Base-by-base conservation (phyloP, 2,329 filamentous ascomycete genomes). In the Basipetospora chlamydospora region DNA sequence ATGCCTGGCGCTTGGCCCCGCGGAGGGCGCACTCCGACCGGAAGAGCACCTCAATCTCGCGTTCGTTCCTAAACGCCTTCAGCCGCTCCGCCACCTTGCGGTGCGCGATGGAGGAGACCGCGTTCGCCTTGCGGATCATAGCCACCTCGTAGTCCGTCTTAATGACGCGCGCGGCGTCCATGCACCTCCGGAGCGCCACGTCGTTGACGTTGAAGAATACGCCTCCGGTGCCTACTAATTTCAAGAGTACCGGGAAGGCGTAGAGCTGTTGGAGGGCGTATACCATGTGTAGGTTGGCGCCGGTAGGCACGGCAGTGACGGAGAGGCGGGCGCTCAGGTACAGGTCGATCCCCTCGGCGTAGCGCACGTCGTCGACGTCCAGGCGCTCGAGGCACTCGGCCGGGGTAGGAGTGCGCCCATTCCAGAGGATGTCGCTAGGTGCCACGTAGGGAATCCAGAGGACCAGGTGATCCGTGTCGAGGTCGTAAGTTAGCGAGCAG, bases 121-220 rank as follows among this genome's bases (percentile, higher is more conserved):
- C 70, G 51, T 87, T 90, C 23, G 90, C 88, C 40, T 77, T 76
- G 12, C 80, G 75, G 49, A 96, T 80, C 45, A 90, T 70, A 4
- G 73, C 75, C 36, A 96, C 67, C 52, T 98, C 88, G 52, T 92
- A 84, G n/a, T 71, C 67, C 32, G 82, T 78, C 61, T 96, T 96
- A 55, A 83, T 66, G 2, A 88, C 79, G 22, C 88, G 79, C 16
- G 80, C 78, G 38, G 74, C 68, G 50, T 94, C 80, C 58, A 95
- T 87, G 34, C 82, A 81, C 2, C 68, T 67, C 43, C 70, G 69
- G 8, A 95, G 64, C 8, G 56, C 58, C 11, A 53, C 51, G 29
- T 56, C 54, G 52, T 80, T 64, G 43, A 77, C 56, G n/a, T n/a
- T n/a, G n/a, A n/a, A n/a, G n/a, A n/a, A n/a, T n/a, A n/a, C n/a